Percentiles rank a stretch among this genome's conserved stretches.
Conservation (phyloP, 306 rosid genomes). For the Rosa lucieae region DNA sequence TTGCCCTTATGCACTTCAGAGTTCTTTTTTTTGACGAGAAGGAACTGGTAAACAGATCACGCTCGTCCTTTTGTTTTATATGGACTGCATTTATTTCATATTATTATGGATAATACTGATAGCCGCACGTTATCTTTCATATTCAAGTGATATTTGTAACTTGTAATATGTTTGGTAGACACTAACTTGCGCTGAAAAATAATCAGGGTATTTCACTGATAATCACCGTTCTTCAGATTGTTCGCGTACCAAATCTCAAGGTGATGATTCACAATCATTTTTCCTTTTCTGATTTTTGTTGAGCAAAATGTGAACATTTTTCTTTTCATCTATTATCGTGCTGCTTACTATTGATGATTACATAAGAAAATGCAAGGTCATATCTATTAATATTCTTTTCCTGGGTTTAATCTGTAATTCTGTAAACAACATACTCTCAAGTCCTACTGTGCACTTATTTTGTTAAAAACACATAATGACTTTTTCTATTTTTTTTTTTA, state of each 20-base stretch:
- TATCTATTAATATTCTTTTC: background rate
- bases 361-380: background rate
- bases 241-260: slow-evolving; percentile 97
- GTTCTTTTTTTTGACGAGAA: background rate
- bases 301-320: background rate
- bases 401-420: background rate
- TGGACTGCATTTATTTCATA: background rate
- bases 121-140: background rate
- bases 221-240: slow-evolving; percentile 97
- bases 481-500: background rate
- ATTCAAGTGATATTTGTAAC: background rate
- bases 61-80: background rate
- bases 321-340: background rate
- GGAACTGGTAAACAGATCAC: background rate
- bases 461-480: background rate
- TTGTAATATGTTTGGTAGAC: slow-evolving; percentile 7
- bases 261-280: slow-evolving; percentile 37
- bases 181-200: slow-evolving; percentile 15
- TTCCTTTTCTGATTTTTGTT: slow-evolving; percentile 9
- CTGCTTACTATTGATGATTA: background rate
- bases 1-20: background rate
- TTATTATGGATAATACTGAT: background rate
- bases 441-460: background rate
- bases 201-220: slow-evolving; percentile 87
- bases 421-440: background rate